Conservation (phyloP, 257 asterid species). For the Leonotis leonurus region DNA sequence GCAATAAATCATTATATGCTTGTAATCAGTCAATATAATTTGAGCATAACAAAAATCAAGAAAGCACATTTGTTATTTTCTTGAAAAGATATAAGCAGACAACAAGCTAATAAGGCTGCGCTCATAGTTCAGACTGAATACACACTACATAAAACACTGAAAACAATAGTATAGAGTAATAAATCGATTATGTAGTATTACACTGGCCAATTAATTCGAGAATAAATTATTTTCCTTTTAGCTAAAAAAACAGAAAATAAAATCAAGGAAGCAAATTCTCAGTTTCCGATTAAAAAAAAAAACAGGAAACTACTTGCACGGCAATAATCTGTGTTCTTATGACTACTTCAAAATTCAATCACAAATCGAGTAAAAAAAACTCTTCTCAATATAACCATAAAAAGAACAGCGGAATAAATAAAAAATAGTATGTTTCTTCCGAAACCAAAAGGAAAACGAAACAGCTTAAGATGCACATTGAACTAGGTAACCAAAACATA, state of each 20-base stretch:
- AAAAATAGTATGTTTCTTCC: too few species aligned
- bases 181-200: background rate
- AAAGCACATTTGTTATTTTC: background rate
- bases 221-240: background rate
- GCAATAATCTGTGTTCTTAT: too few species aligned
- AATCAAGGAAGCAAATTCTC: background rate
- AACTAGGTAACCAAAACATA: background rate
- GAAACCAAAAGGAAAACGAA: too few species aligned
- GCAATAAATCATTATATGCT: background rate
- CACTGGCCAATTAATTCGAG: background rate
- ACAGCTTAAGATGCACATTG: background rate
- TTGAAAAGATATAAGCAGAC: background rate
- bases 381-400: too few species aligned
- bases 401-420: background rate
- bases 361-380: too few species aligned
- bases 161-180: background rate
- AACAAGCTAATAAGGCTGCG: background rate
- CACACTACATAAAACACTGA: background rate
- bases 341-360: too few species aligned
- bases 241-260: background rate
- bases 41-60: background rate
- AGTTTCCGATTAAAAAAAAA: background rate
- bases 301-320: too few species aligned
- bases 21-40: too few species aligned
- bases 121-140: background rate